phyloP scores from a whole-genome alignment of 495 filamentous ascomycete species.

The Aspergillus wentii region DNA sequence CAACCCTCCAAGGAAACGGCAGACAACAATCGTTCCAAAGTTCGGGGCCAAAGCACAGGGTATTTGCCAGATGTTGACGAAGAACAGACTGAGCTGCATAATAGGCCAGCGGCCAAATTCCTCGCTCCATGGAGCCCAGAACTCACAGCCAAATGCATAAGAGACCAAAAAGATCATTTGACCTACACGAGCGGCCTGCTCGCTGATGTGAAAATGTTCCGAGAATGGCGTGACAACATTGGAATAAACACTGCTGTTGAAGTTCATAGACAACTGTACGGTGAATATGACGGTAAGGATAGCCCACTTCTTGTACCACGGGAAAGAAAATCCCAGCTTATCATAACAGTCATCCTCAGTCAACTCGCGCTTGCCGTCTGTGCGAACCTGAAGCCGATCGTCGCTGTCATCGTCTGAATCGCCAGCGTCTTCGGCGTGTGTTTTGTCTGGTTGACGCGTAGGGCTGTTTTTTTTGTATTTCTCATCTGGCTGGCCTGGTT shows the following conservation, averaged over 20 bases:
- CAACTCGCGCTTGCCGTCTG: constrained; percentile 51
- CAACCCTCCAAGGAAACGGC: constrained; percentile 63
- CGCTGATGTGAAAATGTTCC: constrained; percentile 57
- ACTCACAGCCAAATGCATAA: constrained; percentile 76
- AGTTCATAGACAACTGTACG: constrained; percentile 82
- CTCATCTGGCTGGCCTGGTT: no score
- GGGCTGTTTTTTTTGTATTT: constrained; percentile 5
- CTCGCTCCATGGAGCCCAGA: constrained; percentile 81
- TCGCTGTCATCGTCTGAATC: constrained; percentile 16
- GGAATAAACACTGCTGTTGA: constrained; percentile 71
- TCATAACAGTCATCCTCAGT: constrained; percentile 58
- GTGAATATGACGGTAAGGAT: constrained; percentile 70
- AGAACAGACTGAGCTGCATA: constrained; percentile 61
- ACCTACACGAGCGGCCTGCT: constrained; percentile 59
- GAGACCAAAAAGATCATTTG: constrained; percentile 67
- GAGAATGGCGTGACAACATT: constrained; percentile 59
- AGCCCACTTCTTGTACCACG: constrained; percentile 68
- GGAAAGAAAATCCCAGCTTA: constrained; percentile 61
- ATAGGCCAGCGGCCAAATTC: constrained; percentile 73
- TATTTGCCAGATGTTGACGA: constrained; percentile 74
- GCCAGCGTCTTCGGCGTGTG: constrained; percentile 16
- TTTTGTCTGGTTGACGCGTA: constrained; percentile 6
- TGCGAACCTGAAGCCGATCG: constrained; percentile 2
- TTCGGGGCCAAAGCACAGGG: constrained; percentile 69
- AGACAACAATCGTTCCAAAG: constrained; percentile 60